phyloP scores from a whole-genome alignment of 495 filamentous ascomycete species.

The Lophium mytilinum region DNA sequence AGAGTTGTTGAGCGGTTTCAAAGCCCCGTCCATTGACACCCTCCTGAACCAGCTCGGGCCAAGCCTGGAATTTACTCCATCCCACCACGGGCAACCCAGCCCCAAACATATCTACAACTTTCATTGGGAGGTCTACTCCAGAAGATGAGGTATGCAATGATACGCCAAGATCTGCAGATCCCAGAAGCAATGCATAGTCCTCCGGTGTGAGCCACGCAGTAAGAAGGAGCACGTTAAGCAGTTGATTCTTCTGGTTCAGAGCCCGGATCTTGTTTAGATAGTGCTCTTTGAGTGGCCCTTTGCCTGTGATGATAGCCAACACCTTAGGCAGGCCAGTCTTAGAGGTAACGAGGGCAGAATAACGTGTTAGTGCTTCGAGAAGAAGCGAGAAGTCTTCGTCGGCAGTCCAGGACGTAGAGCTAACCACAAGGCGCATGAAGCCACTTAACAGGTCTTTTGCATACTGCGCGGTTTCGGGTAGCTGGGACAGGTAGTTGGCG shows the following conservation, averaged over 20 bases:
- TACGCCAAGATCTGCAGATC: slow-evolving; percentile 79
- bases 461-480: slow-evolving; percentile 51
- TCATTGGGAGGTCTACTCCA: slow-evolving; percentile 96
- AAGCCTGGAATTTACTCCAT: slow-evolving; percentile 74
- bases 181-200: slow-evolving; percentile 83
- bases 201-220: slow-evolving; percentile 75
- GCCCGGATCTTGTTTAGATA: slow-evolving; percentile 58
- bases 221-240: slow-evolving; percentile 59
- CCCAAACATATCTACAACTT: slow-evolving; percentile 98
- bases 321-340: slow-evolving; percentile 48
- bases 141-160: slow-evolving; percentile 88
- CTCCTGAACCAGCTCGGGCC: slow-evolving; percentile 77
- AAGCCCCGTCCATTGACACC: slow-evolving; percentile 82
- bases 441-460: slow-evolving; percentile 49
- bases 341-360: slow-evolving; percentile 43
- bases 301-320: slow-evolving; percentile 86
- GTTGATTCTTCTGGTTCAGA: slow-evolving; percentile 49
- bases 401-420: slow-evolving; percentile 91
- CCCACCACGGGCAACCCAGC: slow-evolving; percentile 85
- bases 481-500: slow-evolving; percentile 47
- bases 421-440: slow-evolving; percentile 60
- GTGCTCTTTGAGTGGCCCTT: slow-evolving; percentile 71
- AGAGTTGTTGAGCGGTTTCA: slow-evolving; percentile 53
- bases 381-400: slow-evolving; percentile 92
- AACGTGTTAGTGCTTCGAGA: slow-evolving; percentile 71